Base-by-base conservation (phyloP, 2,329 filamentous ascomycete species). In the Ascochyta lentis region DNA sequence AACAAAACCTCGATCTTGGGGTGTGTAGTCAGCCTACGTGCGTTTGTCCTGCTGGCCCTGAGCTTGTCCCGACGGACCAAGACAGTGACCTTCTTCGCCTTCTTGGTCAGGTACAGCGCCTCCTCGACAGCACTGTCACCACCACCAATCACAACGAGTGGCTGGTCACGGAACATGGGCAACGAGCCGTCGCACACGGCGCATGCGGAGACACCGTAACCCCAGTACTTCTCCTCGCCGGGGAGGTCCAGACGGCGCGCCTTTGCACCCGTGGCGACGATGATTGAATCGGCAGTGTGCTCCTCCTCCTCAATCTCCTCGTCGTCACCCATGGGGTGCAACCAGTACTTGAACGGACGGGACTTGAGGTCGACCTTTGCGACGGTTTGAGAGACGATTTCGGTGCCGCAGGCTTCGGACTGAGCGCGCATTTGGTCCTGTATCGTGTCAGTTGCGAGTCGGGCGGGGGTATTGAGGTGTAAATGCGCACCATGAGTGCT, bases 71-170 rank as follows among this genome's bases (percentile, higher is more conserved):
- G 89, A 64, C 95, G 87, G 55, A 99, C 96, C 33, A 99, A 85
- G 6, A 99, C 95, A 19, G 91, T 96, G 59, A 99, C 94, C 76
- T 95, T 92, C 79, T 88, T 92, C 62, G 90, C 95, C 81, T 98
- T 99, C 84, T 98, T 99, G 60, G 95, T 96, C 67, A 99, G 81
- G 82, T 97, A 99, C 68, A 96, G 89, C 53, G 93, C 92, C 84
- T 99, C 95, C 80, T 99, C 96, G 26, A 96, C 95, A 16, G 95
- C 95, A 15, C 91, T 96, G 80, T 99, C 95, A 70, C 95, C 95
- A 61, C 95, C 96, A 61, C 95, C 95, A 63, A 99, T 97, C 45
- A 99, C 95, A 37, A 94, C 91, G 51, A 99, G 83, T 8, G 90
- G 94, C 84, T 96, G 96, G 78, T 97, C 92, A 68, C 94, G 86